Evolutionary conservation across 768 basidiomycete species (phyloP), one percentile per base, ranked within the genome.

Genomic region (Pleurotus ostreatus): DNA sequence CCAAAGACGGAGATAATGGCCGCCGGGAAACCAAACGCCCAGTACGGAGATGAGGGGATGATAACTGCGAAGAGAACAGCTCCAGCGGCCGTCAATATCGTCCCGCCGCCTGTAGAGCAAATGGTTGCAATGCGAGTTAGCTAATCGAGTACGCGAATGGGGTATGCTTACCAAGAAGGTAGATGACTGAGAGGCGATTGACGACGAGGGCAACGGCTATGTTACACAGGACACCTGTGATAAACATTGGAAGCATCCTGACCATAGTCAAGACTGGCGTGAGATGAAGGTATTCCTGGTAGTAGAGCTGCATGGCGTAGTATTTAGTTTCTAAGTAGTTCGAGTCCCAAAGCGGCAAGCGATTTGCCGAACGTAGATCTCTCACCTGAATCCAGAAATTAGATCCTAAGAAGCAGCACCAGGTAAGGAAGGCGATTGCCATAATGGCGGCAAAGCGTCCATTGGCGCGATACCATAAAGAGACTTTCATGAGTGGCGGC

Each of bases 11-110:
- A 70, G 43, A 88, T 56, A 38, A 82, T 68, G 0, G 87, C 78
- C 0, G 85, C 79, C 0, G 89, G 87, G 68, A 92, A 92, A 4
- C 82, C 84, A 57, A 78, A 88, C 1, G 85, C 86, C 91, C 90
- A 92, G 61, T 84, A 92, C 1, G 83, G 69, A 5, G 72, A 72
- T 0, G 67, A 59, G 0, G 86, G 79, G 22, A 80, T 61, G 60
- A 91, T 87, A 2, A 88, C 60, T 1, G 89, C 89, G 61, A 91
- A 88, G 2, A 91, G 70, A 6, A 91, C 68, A 57, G 76, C 78
- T 0, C 86, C 86, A 5, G 68, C 48, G 2, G 76, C 74, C 0
- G 90, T 90, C 37, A 84, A 65, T 5, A 79, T 47, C 0, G 86
- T 84, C 16, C 91, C 89, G n/a, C 70, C 56, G 5, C 22, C 47